Base-by-base conservation (phyloP, 2,329 filamentous ascomycete species). In the Hypoxylon sp. region DNA sequence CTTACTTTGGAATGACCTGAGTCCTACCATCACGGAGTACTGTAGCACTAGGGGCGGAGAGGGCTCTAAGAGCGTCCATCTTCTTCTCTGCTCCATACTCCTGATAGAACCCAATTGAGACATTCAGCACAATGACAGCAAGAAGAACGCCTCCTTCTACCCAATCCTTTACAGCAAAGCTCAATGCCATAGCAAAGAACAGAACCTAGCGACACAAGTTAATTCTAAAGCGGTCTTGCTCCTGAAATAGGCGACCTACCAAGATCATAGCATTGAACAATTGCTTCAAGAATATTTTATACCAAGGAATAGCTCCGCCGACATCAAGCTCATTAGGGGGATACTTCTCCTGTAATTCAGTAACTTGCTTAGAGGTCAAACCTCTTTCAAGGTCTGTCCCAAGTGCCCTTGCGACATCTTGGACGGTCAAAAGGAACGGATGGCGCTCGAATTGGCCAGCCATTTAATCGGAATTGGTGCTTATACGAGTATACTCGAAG, bases 201-300 rank as follows among this genome's bases (percentile, higher is more conserved):
- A 95, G 86, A 53, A 94, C 90, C 91, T 92, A 85, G 81, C 72
- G 84, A 78, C 63, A 83, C 84, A 71, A 84, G 78, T 79, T 81
- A 85, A 52, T 42, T 52, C 29, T 39, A 33, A 26, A 14, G 13
- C 6, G 14, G 26, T n/a, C 24, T 13, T 47, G 14, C 3, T 44
- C n/a, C 5, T 47, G 11, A 42, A 17, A 3, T 1, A 39, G 47
- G 31, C 10, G 3, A 81, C 86, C 72, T 80, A 88, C 88, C 74
- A 94, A 80, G 63, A 92, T 91, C 92, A 94, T 93, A 64, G 92
- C 91, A 83, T 94, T 94, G 76, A 90, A 87, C 22, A 93, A 79
- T 78, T 94, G 92, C 74, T 91, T 90, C 64, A 91, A 81, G 51
- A 94, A 81, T 46, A 94, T 92, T 74, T 90, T 94, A 74, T 90